Base-by-base conservation (phyloP, 495 filamentous ascomycete genomes). In the Podospora didyma region DNA sequence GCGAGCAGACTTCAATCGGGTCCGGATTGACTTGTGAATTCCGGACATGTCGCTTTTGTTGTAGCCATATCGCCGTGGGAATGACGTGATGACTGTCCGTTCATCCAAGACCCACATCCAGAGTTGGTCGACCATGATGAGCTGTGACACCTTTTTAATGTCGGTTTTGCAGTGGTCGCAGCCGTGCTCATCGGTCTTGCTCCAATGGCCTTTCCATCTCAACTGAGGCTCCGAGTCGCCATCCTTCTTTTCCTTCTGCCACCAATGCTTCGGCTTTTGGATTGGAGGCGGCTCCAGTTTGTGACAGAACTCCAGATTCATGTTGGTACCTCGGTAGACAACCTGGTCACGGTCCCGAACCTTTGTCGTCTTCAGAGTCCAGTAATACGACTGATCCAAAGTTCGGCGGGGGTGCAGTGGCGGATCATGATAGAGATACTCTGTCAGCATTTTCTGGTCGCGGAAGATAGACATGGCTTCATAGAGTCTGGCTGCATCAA, bases 41-140 rank as follows among this genome's bases (percentile, higher is more conserved):
- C 83, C 86, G 0, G 86, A 77, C 3, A 76, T 73, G 53, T 89
- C 86, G 47, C 83, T 82, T 58, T 86, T 86, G 20, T 86, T 85
- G 59, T 83, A 78, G 0, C 86, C 81, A 73, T 84, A 90, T 16
- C 85, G 74, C 52, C 84, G 77, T 0, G 86, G 85, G 57, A 90
- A 90, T 46, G 78, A 77, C 0, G 87, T 88, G n/a, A 90, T 81
- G 39, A 90, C 81, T 20, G 87, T 75, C 17, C 82, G 53, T 11
- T 79, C 78, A 21, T 86, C 85, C 3, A 89, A 58, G 26, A 89
- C 78, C 85, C 85, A 89, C 76, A 89, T 80, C 86, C 86, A 89
- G 2, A 89, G 71, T 60, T 89, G 86, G 58, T 89, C 87, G 1
- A 88, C 86, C 87, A 89, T 90, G 66, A 89, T 78, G 19, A 89